phyloP scores from a whole-genome alignment of 73 alveolate genomes.

The Paramecium primaurelia region DNA sequence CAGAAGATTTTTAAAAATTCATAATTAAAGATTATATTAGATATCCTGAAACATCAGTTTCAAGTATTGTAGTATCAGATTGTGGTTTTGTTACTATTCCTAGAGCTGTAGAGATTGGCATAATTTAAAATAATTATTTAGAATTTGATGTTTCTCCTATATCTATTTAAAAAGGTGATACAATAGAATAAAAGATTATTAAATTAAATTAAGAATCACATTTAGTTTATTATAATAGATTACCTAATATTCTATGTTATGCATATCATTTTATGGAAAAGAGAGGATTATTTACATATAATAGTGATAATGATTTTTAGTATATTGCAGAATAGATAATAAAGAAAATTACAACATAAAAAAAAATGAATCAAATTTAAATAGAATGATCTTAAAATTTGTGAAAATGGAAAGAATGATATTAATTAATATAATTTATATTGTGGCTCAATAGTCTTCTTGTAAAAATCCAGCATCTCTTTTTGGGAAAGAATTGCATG shows the following conservation, averaged over 20 bases:
- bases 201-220: background rate
- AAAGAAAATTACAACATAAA: background rate
- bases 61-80: background rate
- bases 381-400: background rate
- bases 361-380: background rate
- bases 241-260: background rate
- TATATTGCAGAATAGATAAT: background rate
- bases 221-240: background rate
- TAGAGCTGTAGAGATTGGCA: background rate
- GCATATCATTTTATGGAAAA: background rate
- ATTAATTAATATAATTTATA: background rate
- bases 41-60: background rate
- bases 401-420: background rate
- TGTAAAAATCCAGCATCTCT: conserved; percentile 54
- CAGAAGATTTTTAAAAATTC: background rate
- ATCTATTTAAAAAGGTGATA: background rate
- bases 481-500: background rate
- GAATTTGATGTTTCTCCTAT: background rate
- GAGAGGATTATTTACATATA: background rate
- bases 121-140: background rate
- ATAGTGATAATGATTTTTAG: background rate
- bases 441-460: background rate
- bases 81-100: background rate
- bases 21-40: background rate
- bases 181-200: background rate